Evolutionary conservation across 176 grass and related monocot species (phyloP).

Genomic region (Phragmites australis): DNA sequence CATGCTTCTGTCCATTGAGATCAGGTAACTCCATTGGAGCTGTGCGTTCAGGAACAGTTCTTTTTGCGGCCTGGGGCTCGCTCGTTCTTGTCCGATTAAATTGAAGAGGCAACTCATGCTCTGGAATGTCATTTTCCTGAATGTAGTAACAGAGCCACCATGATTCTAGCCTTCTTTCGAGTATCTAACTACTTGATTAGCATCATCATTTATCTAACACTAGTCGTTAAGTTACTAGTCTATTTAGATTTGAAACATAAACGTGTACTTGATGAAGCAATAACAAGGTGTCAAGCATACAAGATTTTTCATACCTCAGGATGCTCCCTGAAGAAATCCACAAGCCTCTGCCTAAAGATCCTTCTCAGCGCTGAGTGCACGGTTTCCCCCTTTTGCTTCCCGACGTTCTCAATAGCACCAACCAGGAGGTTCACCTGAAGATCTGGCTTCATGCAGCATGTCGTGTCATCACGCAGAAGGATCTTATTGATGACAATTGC

Average conservation of each 20-base stretch:
- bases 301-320: slow-evolving; percentile 55
- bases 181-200: background rate
- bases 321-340: slow-evolving; percentile 69
- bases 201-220: background rate
- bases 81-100: slow-evolving; percentile 47
- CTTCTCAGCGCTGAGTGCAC: slow-evolving; percentile 59
- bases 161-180: background rate
- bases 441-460: slow-evolving; percentile 86
- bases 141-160: slow-evolving; percentile 7
- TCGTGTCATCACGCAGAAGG: slow-evolving; percentile 62
- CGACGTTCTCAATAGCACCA: slow-evolving; percentile 37
- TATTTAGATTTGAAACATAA: background rate
- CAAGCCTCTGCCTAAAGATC: slow-evolving; percentile 73
- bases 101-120: slow-evolving; percentile 70
- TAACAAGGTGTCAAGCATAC: background rate
- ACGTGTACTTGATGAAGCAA: background rate
- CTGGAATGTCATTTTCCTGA: slow-evolving; percentile 81
- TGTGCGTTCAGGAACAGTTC: background rate
- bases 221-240: background rate
- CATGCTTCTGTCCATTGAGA: slow-evolving; percentile 26
- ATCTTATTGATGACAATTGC: slow-evolving; percentile 72
- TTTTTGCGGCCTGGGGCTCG: slow-evolving; percentile 5
- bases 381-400: slow-evolving; percentile 65
- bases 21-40: background rate
- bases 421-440: slow-evolving; percentile 66